Evolutionary conservation across 1,284 basidiomycete species (phyloP), one percentile per base, ranked within the genome.

Genomic region (Hymenochaete sp.): DNA sequence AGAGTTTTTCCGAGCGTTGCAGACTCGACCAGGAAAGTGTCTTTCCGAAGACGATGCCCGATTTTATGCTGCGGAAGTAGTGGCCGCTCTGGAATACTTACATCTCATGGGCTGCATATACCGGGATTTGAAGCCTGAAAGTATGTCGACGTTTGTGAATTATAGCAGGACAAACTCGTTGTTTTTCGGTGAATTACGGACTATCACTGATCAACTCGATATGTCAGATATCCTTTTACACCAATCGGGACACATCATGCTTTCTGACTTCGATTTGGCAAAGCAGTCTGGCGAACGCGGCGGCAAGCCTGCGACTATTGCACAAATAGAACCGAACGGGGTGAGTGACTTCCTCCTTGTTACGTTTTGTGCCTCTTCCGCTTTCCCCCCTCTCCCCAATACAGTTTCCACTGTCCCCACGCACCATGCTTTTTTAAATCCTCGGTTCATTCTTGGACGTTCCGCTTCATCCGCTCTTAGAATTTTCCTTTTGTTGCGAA

Each of bases 101-200:
- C 96, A 99, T 73, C 75, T 98, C 50, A 97, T 98, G 79, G 96
- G 96, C 26, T 98, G 96, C 70, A 98, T 98, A 57, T 99, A 99
- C 67, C 83, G 96, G 42, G 96, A 98, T 72, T 77, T 99, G 44
- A 99, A 99, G 66, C 96, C 96, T 25, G 96, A 99, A 70, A 99
- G 93, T 97, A 66, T 59, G 91, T 77, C 27, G 47, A 32, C 31
- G 25, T 38, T 26, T 38, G 25, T 11, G 22, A 38, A 14, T 19
- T 38, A n/a, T n/a, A 22, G 18, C 21, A 18, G 24, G 24, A 38
- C 19, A 6, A 26, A 18, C 26, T 18, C 10, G 27, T 40, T 22
- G 14, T 48, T 29, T 19, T 26, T n/a, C 14, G 14, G 14, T 38
- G 11, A n/a, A n/a, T n/a, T n/a, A n/a, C n/a, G n/a, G n/a, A n/a